Base-by-base conservation (phyloP, 345 rosid genomes). In the Geranium brycei region DNA sequence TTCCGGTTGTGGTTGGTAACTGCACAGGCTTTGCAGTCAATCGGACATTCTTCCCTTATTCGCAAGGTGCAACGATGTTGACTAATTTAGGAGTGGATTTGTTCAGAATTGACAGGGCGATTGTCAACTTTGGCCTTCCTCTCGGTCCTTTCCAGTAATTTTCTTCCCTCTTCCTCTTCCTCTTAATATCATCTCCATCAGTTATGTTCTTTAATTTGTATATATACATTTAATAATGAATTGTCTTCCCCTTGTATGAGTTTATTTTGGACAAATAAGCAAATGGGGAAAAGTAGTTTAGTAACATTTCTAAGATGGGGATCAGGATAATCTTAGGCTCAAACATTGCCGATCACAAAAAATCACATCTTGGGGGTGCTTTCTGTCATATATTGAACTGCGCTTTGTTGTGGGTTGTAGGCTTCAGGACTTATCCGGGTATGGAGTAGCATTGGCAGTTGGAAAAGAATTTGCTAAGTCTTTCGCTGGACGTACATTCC, bases 1-100 rank as follows among this genome's bases (percentile, higher is more conserved):
- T 85, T 73, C 96, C 99, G 0, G 96, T 93, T 32, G 99, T 90
- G 56, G 99, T 88, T 66, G 95, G 96, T 62, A 93, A 88, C 77
- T 90, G 99, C 78, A 82, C 85, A 62, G 99, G 97, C 47, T 93
- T 93, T 72, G 95, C 99, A 51, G 97, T 93, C 75, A 93, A 88
- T 65, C 84, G 96, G 47, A 77, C 97, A 47, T 93, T 93, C 79
- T 88, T 93, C 64, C 97, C 99, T 0, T 93, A 93, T 57, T 0
- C 82, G 19, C 97, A 93, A 84, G 66, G 84, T 67, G 82, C 97
- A 32, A 86, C 81, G 55, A 58, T 93, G 65, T 70, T 90, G 79
- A 79, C 75, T 72, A 77, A 77, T 77, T 76, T 90, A 72, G 99
- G 99, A n/a, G 95, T 86, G 71, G 99, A 93, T 70, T 60, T 81